These are phyloP conservation scores for Eustoma russellianum DNA, from an alignment of 257 asterid species.

Conservation along the genomic window DNA sequence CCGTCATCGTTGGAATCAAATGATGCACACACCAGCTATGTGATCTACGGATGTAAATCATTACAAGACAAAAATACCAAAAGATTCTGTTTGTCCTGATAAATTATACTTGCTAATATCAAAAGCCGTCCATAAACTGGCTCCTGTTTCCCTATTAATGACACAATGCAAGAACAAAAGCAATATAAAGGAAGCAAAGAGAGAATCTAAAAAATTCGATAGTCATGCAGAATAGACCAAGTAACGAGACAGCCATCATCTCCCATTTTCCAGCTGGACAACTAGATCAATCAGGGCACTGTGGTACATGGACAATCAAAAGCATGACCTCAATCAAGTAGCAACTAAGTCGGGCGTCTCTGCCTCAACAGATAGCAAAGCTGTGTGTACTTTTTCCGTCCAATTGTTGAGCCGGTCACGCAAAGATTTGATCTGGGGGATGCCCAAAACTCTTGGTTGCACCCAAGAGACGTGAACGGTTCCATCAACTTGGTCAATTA, in stretches of 20 bases:
- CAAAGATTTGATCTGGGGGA: constrained; percentile 76
- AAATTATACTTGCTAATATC: no score
- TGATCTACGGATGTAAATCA: no score
- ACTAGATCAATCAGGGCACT: constrained; percentile 8
- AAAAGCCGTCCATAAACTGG: no score
- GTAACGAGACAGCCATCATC: constrained; percentile 5
- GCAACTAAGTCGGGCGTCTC: constrained; percentile 96
- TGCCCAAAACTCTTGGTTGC: constrained; percentile 92
- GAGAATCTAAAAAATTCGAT: not conserved
- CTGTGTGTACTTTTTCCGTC: constrained; percentile 83
- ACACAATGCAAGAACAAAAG: not conserved
- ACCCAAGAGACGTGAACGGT: constrained; percentile 88
- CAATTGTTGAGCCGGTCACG: constrained; percentile 73
- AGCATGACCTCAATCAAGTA: constrained; percentile 28
- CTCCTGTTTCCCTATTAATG: no score
- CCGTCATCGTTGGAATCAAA: no score
- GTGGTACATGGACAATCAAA: constrained; percentile 16
- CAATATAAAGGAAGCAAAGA: not conserved
- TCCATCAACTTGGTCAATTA: constrained; percentile 89
- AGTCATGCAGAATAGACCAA: not conserved
- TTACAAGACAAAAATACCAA: no score
- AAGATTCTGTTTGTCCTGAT: no score
- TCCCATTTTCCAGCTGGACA: constrained; percentile 2
- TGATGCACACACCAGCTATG: no score
- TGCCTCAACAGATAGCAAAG: constrained; percentile 87